A percentile compares a stretch with the other conserved stretches of the same genome.
Conservation (phyloP, 2,329 filamentous ascomycete genomes). For the Xylariaceae sp. region DNA sequence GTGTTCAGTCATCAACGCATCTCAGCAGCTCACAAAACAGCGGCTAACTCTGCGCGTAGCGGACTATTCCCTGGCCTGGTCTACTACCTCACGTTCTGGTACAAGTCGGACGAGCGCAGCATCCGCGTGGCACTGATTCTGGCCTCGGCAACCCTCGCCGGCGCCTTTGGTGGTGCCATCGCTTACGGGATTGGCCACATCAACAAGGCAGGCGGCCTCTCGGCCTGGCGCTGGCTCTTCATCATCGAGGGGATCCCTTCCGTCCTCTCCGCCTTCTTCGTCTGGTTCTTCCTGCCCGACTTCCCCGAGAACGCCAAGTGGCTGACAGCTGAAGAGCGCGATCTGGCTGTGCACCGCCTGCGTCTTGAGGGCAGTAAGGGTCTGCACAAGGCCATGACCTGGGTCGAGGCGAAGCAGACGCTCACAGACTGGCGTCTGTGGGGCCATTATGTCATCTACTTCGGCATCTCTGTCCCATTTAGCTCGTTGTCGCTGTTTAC, state of each 20-base stretch:
- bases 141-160: conserved; percentile 61
- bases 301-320: conserved; percentile 61
- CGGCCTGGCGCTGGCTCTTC: conserved; percentile 69
- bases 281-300: conserved; percentile 60
- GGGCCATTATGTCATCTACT: conserved; percentile 54
- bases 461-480: conserved; percentile 33
- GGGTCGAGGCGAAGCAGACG: conserved; percentile 64
- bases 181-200: conserved; percentile 69
- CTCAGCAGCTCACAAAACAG: background rate
- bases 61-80: conserved; percentile 64
- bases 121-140: conserved; percentile 66
- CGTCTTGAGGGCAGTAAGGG: conserved; percentile 47
- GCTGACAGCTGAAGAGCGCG: conserved; percentile 50
- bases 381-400: conserved; percentile 56
- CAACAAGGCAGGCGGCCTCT: conserved; percentile 55
- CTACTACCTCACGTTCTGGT: conserved; percentile 68
- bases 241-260: conserved; percentile 37
- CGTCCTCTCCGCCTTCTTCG: conserved; percentile 48
- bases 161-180: conserved; percentile 67
- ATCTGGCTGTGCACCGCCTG: conserved; percentile 43
- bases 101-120: conserved; percentile 64
- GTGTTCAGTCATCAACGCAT: no score
- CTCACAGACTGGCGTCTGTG: conserved; percentile 63
- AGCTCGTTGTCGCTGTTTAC: conserved; percentile 39
- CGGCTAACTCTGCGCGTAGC: background rate